Evolutionary conservation across 306 rosid species (phyloP), one percentile per base, ranked within the genome.

Genomic region (Neltuma alba): DNA sequence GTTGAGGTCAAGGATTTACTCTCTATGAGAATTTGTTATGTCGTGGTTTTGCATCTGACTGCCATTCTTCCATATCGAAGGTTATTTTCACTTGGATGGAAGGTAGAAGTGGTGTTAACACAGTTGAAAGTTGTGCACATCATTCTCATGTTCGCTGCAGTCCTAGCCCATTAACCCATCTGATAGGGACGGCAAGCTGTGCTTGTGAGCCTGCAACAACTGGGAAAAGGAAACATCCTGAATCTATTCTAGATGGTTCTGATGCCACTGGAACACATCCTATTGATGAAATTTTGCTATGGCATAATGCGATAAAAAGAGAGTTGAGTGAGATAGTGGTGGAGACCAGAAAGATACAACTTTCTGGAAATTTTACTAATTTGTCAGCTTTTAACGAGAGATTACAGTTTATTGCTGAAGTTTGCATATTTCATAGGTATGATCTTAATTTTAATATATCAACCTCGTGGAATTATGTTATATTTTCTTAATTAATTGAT

Each of bases 381-480:
- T 81, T 91, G 69, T 88, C 93, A 67, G 90, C 91, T 68, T 96
- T 91, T 82, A 93, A 91, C 77, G 93, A 89, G 82, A 90, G 99
- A 85, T 83, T 96, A 87, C 97, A 93, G 65, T 96, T 96, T 82
- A 89, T 96, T 74, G 98, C 98, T 47, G 98, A 93, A 89, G 97
- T 93, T 85, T 96, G 97, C 88, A 88, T 93, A 82, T 96, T 89
- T 84, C 98, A 96, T 91, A 96, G 99, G 99, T 96, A 91, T 52
- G n/a, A 38, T 28, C 30, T 66, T 69, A 72, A 67, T 70, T 71
- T 71, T 47, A 72, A 72, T 81, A 69, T 64, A 80, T 66, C 74
- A 68, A 20, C 42, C 27, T 76, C 28, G 25, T 79, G 72, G 54
- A 80, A 82, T 75, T 13, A 64, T 73, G 61, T 16, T 36, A 73